Evolutionary conservation across 139 green algal genomes (phyloP).

Genomic region (Chlamydomonas sp.): DNA sequence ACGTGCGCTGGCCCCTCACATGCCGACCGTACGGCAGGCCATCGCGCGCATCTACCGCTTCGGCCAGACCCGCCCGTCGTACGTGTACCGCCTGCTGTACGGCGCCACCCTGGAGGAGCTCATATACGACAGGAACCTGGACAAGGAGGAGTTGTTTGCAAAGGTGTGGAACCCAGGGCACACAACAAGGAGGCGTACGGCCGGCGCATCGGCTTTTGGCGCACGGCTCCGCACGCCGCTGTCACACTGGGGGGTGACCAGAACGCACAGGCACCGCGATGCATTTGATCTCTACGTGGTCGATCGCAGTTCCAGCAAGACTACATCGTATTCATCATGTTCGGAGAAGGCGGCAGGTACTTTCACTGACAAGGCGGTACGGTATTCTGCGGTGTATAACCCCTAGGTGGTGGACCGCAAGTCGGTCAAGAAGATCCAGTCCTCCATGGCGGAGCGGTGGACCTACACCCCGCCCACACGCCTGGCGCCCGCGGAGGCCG

Average conservation of each 20-base stretch:
- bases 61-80: slow-evolving; percentile 55
- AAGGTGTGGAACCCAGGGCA: not conserved
- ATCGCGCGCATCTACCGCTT: slow-evolving; percentile 66
- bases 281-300: not conserved
- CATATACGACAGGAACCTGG: slow-evolving; percentile 36
- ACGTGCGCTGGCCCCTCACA: not conserved
- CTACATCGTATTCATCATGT: not conserved
- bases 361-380: not conserved
- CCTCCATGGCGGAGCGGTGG: not conserved
- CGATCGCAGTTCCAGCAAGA: not conserved
- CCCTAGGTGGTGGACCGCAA: slow-evolving; percentile 36
- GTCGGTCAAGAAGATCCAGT: slow-evolving; percentile 1
- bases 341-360: not conserved
- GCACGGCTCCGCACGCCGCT: not conserved
- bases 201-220: not conserved
- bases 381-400: too few relatives aligned
- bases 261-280: not conserved
- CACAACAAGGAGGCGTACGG: not conserved
- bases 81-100: slow-evolving; percentile 69
- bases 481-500: not conserved
- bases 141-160: slow-evolving; percentile 45
- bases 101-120: slow-evolving; percentile 50
- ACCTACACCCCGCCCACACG: not conserved
- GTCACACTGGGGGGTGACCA: not conserved
- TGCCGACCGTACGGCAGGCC: slow-evolving; percentile 42